Percentiles rank a stretch among this genome's conserved stretches.
Conservation (phyloP, 2,329 filamentous ascomycete species). For the Corinectria fuckeliana region DNA sequence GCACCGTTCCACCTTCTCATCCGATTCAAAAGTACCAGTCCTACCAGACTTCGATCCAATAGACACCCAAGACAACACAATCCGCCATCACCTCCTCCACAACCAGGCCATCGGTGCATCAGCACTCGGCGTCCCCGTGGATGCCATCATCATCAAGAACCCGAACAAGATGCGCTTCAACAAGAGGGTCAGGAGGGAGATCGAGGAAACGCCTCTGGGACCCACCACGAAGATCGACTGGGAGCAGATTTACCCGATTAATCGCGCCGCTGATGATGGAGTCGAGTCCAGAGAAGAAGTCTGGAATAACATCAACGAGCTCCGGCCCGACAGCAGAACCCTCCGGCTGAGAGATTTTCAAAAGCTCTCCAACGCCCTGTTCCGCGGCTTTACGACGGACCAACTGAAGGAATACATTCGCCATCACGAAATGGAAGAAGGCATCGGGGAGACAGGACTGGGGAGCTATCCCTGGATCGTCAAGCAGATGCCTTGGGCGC, state of each 20-base stretch:
- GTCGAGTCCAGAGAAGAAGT: slow-evolving; percentile 44
- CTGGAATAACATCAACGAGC: slow-evolving; percentile 54
- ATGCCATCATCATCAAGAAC: slow-evolving; percentile 56
- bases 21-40: slow-evolving; percentile 2
- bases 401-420: slow-evolving; percentile 55
- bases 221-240: slow-evolving; percentile 38
- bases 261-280: slow-evolving; percentile 35
- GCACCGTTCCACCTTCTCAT: background rate
- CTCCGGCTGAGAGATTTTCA: slow-evolving; percentile 51
- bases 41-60: slow-evolving; percentile 9
- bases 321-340: slow-evolving; percentile 52
- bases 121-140: slow-evolving; percentile 46
- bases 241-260: slow-evolving; percentile 39
- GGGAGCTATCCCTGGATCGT: slow-evolving; percentile 51
- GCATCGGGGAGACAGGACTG: slow-evolving; percentile 2
- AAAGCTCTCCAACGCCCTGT: slow-evolving; percentile 47
- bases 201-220: slow-evolving; percentile 26
- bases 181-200: slow-evolving; percentile 19
- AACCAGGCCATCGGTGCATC: slow-evolving; percentile 41
- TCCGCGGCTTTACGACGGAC: slow-evolving; percentile 52
- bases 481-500: slow-evolving; percentile 51
- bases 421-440: slow-evolving; percentile 1
- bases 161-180: slow-evolving; percentile 40
- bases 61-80: slow-evolving; percentile 2
- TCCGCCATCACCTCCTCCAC: slow-evolving; percentile 38